Evolutionary conservation across 176 grass and related monocot genomes (phyloP), one percentile per base, ranked within the genome.

Genomic region (Metroxylon sagu): DNA sequence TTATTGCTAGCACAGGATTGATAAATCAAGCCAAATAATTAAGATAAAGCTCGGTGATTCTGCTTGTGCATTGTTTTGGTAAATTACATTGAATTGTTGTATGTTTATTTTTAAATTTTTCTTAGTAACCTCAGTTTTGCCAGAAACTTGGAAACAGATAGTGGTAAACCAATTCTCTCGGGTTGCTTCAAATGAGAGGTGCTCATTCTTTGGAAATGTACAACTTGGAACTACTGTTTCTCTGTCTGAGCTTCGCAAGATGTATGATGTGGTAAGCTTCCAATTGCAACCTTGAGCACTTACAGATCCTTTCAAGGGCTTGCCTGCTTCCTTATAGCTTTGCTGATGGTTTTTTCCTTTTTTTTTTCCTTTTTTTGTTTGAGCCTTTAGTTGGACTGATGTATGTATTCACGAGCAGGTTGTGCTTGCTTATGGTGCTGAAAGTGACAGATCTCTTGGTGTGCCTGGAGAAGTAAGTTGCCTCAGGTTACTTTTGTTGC

Each of bases 151-250:
- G 43, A 61, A 68, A 82, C 92, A 91, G 92, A 88, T 97, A 77
- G 87, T 97, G 68, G 81, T 97, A 74, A 91, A 97, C 56, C 87
- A 97, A 71, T 97, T 91, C 78, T 85, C 92, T 97, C 84, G 81
- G 70, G 80, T 88, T 76, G 83, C 92, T 79, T 70, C 72, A 51
- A 77, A 91, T 19, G 69, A 50, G 2, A 71, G 84, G 50, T 97
- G 83, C 56, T 82, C 77, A 57, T 91, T 90, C 78, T 87, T 88
- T 54, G 87, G 92, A 39, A 90, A 97, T 85, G 76, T 97, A 50
- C 75, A 83, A 52, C 55, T 97, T 29, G 92, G 92, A 64, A 80
- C 54, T 54, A 82, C 78, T 73, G 31, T 97, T 31, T 82, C 83
- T 52, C 52, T 97, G 17, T 62, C 75, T 69, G 87, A 88, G 29